Base-by-base conservation (phyloP, 208 protist species). In the Angomonas ambiguus region DNA sequence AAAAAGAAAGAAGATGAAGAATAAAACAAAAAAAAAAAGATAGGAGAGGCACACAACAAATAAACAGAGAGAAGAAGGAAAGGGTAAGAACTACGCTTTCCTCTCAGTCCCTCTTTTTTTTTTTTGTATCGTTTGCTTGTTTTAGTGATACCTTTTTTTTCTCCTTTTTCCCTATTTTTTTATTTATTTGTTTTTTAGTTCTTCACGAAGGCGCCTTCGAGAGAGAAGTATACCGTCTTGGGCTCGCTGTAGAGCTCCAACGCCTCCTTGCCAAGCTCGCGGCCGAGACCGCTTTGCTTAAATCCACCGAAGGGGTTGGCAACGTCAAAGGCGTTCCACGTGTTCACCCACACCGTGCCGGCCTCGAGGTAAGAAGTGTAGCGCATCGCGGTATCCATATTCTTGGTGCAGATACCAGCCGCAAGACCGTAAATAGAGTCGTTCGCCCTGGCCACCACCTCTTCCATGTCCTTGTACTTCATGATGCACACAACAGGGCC, bases 311-410 rank as follows among this genome's bases (percentile, higher is more conserved):
- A 97, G 49, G 88, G 88, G 67, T 72, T 61, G 2, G 80, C 58
- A 31, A 51, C 35, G 73, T 89, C 79, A 72, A 94, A 92, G 55
- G 67, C 74, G 74, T 96, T 93, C 85, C 82, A 96, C 34, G 74
- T 79, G 76, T 96, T 96, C 27, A 95, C 75, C 92, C 92, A 96
- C 59, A 94, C 82, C 25, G 83, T 94, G 56, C 92, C 89, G 35
- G 86, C 87, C 42, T 93, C 70, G 1, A 95, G 69, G 62, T 72
- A 71, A 2, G 74, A 75, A 27, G 72, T 53, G 42, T 74, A 81
- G 56, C 71, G 77, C 49, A 91, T 38, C n/a, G 83, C 83, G 11
- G 82, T 88, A 71, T 90, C 77, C 41, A 93, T 65, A 69, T 84
- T 78, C 56, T 60, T 62, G 30, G 89, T 91, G 75, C 76, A 91